phyloP scores from a whole-genome alignment of 2,329 filamentous ascomycete species.

The Diaporthe vaccinii region DNA sequence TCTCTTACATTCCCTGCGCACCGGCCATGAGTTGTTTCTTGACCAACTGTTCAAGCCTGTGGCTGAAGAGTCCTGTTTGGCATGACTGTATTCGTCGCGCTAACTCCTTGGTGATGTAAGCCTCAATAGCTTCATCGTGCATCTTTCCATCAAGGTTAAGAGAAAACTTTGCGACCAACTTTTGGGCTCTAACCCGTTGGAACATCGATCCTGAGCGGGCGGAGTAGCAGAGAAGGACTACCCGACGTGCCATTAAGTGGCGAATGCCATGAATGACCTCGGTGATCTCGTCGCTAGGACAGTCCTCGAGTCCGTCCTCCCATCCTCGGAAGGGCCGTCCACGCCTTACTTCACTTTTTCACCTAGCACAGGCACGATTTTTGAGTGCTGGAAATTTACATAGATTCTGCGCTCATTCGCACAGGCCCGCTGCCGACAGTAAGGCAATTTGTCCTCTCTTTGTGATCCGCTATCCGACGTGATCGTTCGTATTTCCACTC shows the following conservation, averaged over 20 bases:
- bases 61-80: background rate
- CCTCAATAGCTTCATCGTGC: background rate
- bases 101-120: background rate
- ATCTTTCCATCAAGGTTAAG: background rate
- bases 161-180: background rate
- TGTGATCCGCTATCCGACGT: too few relatives aligned
- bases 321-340: too few relatives aligned
- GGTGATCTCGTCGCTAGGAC: background rate
- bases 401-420: too few relatives aligned
- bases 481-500: too few relatives aligned
- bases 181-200: background rate
- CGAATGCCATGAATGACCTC: background rate
- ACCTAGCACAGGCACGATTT: too few relatives aligned
- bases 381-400: too few relatives aligned
- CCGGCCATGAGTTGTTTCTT: background rate
- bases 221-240: constrained; percentile 11
- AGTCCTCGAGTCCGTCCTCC: constrained; percentile 23
- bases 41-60: background rate
- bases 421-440: too few relatives aligned
- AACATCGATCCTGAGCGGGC: constrained; percentile 18
- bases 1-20: constrained; percentile 10
- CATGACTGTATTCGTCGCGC: background rate
- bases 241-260: background rate
- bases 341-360: too few relatives aligned
- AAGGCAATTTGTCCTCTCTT: too few relatives aligned